These are phyloP conservation scores for Sclerotiophoma versabilis DNA, from an alignment of 2,329 filamentous ascomycete species.

Conservation along the genomic window DNA sequence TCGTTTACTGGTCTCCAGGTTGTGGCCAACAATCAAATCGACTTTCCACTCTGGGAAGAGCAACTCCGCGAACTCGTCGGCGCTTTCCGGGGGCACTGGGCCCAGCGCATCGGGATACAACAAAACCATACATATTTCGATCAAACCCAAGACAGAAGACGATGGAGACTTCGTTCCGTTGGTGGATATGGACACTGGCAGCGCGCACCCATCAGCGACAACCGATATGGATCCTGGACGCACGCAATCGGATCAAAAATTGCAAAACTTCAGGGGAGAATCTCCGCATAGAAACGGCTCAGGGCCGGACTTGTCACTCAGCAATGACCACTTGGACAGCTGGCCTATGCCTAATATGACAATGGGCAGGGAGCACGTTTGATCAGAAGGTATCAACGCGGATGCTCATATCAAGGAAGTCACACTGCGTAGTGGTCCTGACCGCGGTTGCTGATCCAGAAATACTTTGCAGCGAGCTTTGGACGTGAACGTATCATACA, in stretches of 20 bases:
- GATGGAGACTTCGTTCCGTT: conserved; percentile 30
- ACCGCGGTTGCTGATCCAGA: too few species aligned
- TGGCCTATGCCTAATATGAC: neutral
- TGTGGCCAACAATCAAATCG: conserved; percentile 24
- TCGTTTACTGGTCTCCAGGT: conserved; percentile 22
- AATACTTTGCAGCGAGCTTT: too few species aligned
- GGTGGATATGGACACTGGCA: conserved; percentile 27
- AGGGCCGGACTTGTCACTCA: neutral
- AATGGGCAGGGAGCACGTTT: neutral
- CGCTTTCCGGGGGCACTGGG: neutral
- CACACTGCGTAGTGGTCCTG: too few species aligned
- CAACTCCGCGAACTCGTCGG: conserved; percentile 4
- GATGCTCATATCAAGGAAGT: too few species aligned
- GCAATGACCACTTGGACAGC: neutral
- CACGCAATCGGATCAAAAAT: neutral
- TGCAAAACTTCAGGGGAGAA: neutral
- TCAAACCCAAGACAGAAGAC: conserved; percentile 27
- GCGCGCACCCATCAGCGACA: conserved; percentile 4
- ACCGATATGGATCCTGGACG: neutral
- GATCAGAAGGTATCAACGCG: neutral
- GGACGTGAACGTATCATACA: too few species aligned
- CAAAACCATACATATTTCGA: conserved; percentile 17
- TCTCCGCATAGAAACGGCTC: neutral
- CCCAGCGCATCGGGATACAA: neutral
- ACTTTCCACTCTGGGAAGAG: conserved; percentile 20